A percentile compares a stretch with the other conserved stretches of the same genome.
Evolutionary conservation across 495 filamentous ascomycete species (phyloP).

Genomic region (Tuber brumale): DNA sequence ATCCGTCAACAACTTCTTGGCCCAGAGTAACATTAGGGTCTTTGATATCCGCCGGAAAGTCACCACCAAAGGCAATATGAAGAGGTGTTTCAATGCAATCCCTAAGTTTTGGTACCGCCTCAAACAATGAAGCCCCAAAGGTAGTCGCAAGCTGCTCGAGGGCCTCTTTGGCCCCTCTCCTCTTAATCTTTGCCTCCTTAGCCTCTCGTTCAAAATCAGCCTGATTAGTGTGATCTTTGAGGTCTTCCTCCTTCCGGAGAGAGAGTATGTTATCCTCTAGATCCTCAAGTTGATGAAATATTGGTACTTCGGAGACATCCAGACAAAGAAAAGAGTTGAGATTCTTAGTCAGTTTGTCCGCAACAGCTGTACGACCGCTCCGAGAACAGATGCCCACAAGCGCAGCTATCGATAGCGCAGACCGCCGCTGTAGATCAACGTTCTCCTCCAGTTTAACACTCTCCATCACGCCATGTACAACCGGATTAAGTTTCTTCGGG

Average conservation of each 20-base stretch:
- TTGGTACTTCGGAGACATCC: conserved; percentile 93
- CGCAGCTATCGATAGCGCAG: conserved; percentile 69
- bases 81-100: conserved; percentile 74
- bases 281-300: conserved; percentile 70
- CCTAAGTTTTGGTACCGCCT: conserved; percentile 71
- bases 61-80: conserved; percentile 62
- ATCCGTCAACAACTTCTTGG: conserved; percentile 84
- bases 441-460: conserved; percentile 95
- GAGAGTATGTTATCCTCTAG: conserved; percentile 77
- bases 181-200: conserved; percentile 75
- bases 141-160: conserved; percentile 75
- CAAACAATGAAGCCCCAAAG: conserved; percentile 70
- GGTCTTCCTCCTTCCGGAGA: conserved; percentile 91
- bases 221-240: conserved; percentile 83
- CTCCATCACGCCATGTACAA: conserved; percentile 97
- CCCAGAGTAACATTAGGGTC: conserved; percentile 65
- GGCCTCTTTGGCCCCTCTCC: conserved; percentile 88
- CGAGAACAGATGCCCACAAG: conserved; percentile 81
- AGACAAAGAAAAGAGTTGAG: conserved; percentile 94
- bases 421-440: conserved; percentile 78
- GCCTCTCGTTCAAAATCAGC: conserved; percentile 80
- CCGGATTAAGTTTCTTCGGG: conserved; percentile 80
- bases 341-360: conserved; percentile 90
- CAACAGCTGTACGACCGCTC: conserved; percentile 66
- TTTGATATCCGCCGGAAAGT: conserved; percentile 62